Evolutionary conservation across 176 grass and related monocot species (phyloP), one percentile per base, ranked within the genome.

Genomic region (Musa acuminata): DNA sequence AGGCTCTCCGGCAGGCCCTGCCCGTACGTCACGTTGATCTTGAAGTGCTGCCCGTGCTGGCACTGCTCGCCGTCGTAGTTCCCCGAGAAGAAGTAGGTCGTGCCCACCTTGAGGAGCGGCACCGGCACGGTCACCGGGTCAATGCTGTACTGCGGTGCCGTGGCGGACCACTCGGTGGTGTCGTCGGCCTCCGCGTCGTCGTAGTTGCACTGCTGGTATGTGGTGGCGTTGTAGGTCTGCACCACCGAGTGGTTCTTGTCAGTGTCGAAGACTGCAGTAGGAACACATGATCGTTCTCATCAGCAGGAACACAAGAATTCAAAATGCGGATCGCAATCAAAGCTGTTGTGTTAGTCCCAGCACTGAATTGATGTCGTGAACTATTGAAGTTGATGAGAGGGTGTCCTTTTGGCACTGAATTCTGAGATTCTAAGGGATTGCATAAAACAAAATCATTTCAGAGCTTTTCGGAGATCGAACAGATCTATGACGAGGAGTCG

Each of bases 181-280:
- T 99, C 89, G 69, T 89, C 86, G 1, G 80, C 82, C 16, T 70
- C 67, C 43, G 67, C 43, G 72, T 91, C 86, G 67, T 80, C 81
- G 86, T 82, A 86, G 79, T 92, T 79, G 73, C 95, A 99, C 69
- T 74, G 87, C 75, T 82, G 82, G 90, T 89, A 99, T 27, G 89
- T 82, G 24, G 90, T 91, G 66, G 12, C 75, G 69, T 99, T 99
- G 75, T 79, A 82, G 48, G 95, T 99, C 80, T 99, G 90, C 67
- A 99, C 86, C 72, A 99, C 90, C 49, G 95, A 89, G 82, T 99
- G 95, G 78, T 99, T 99, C 78, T 93, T 99, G 88, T 99, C 95
- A 22, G 88, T 99, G 80, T 94, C 86, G 84, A 99, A 99, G 68
- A 99, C 95, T 99, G 82, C 64, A 78, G 21, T 22, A 59, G 48